These are phyloP conservation scores for Acrasis kona DNA, from an alignment of 78 protist species.

Conservation along the genomic window DNA sequence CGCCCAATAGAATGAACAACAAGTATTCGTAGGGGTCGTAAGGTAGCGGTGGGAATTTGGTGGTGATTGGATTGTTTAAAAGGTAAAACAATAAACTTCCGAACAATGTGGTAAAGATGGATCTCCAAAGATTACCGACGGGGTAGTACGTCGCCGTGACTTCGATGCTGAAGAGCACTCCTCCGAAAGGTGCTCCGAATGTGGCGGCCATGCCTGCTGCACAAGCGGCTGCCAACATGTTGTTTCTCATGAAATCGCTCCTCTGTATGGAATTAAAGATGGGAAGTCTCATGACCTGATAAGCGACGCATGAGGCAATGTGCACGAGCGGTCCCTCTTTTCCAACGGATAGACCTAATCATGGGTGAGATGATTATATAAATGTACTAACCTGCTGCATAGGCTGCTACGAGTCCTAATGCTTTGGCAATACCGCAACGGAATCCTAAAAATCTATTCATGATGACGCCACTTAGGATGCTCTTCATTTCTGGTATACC, in stretches of 20 bases:
- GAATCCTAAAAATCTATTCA: not conserved
- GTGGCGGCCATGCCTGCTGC: conserved; percentile 76
- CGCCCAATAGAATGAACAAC: conserved; percentile 38
- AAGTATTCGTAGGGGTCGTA: conserved; percentile 20
- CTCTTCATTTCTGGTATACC: conserved; percentile 83
- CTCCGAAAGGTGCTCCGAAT: conserved; percentile 90
- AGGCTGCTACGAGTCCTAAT: conserved; percentile 34
- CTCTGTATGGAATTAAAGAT: not conserved
- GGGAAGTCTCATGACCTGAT: not conserved
- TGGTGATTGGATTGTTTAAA: not conserved
- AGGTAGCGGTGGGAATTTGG: not conserved
- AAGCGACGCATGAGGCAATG: not conserved
- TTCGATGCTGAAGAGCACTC: conserved; percentile 73
- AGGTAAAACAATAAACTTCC: conserved; percentile 36
- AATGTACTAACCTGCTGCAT: no score
- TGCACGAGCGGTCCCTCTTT: conserved; percentile 77
- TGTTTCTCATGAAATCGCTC: conserved; percentile 7
- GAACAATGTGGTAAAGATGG: conserved; percentile 46
- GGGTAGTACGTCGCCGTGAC: conserved; percentile 68
- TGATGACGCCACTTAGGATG: conserved; percentile 24
- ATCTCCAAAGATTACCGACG: conserved; percentile 34
- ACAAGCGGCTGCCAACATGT: conserved; percentile 49
- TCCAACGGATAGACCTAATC: conserved; percentile 81
- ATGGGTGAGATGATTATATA: no score
- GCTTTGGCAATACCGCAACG: not conserved